Conservation (phyloP, 2,329 filamentous ascomycete genomes). For the Thielaviopsis ethacetica region DNA sequence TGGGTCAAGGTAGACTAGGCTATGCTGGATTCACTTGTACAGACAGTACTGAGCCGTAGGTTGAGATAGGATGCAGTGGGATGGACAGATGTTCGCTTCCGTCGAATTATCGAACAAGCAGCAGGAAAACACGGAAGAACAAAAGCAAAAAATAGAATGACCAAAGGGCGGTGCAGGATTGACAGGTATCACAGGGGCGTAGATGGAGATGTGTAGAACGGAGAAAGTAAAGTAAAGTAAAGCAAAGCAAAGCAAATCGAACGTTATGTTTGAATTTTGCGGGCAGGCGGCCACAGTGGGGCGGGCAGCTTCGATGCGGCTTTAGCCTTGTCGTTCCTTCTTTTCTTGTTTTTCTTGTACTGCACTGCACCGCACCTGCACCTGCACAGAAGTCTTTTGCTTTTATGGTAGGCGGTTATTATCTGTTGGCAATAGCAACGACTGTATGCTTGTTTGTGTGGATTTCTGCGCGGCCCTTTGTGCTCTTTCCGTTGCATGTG, state of each 20-base stretch:
- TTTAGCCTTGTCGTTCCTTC: too few relatives aligned
- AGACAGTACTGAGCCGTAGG: too few relatives aligned
- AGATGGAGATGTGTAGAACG: not conserved
- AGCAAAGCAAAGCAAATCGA: not conserved
- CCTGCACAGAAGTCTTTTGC: too few relatives aligned
- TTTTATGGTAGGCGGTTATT: too few relatives aligned
- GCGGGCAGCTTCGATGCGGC: too few relatives aligned
- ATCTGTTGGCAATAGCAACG: too few relatives aligned
- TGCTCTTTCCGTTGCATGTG: not conserved
- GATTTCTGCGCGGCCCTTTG: not conserved
- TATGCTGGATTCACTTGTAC: not conserved
- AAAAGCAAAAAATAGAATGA: not conserved
- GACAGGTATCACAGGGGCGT: not conserved
- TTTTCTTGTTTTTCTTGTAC: not conserved
- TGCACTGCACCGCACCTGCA: too few relatives aligned
- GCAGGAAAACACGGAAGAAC: not conserved
- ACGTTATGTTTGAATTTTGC: not conserved
- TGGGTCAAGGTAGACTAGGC: not conserved
- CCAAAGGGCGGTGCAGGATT: not conserved
- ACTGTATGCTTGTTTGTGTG: not conserved
- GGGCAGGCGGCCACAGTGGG: too few relatives aligned
- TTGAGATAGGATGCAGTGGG: not conserved
- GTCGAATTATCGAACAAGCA: not conserved
- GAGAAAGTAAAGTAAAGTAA: not conserved
- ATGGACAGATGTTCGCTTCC: constrained; percentile 1